Evolutionary conservation across 2,329 filamentous ascomycete genomes (phyloP), one percentile per base, ranked within the genome.

Genomic region (Xylariaceae sp.): DNA sequence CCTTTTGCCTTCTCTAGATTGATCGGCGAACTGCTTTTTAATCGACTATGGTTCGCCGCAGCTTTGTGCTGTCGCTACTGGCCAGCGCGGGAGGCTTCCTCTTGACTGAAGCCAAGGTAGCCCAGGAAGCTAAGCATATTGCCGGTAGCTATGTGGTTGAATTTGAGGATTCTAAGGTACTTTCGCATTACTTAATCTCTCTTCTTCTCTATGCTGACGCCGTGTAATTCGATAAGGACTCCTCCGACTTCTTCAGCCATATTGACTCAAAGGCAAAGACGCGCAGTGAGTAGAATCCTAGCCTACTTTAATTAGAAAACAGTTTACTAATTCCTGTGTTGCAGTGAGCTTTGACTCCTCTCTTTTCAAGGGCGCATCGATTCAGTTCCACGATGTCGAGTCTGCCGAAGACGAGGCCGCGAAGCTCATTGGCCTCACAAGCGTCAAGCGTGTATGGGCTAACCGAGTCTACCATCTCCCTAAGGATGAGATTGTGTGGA

Each of bases 321-420:
- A n/a, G n/a, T n/a, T n/a, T n/a, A n/a, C n/a, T n/a, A n/a, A n/a
- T n/a, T n/a, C n/a, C n/a, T n/a, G n/a, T n/a, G n/a, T n/a, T 30
- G 18, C 30, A 59, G 57, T 79, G 73, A 74, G 76, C 50, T 73
- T 81, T 52, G 70, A 78, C 57, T 80, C 74, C 61, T 72, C 75
- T 58, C 70, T 83, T 15, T 83, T 83, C 73, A 80, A 77, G 61
- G 81, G 80, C 47, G 75, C 74, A 2, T 82, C 81, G 1, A 76
- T 83, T 54, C 75, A 80, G 61, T 75, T 83, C 64, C 70, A 77
- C 47, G 73, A 82, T 51, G 43, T 73, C 37, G 67, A 73, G n/a
- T 73, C 71, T 21, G 75, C 78, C 24, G 73, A 77, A 20, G 67
- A 75, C 26, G 69, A 75, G 49, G 75, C 75, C 1, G 64, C 67